Conservation (phyloP, 2,329 filamentous ascomycete species). For the Onygenales sp. region DNA sequence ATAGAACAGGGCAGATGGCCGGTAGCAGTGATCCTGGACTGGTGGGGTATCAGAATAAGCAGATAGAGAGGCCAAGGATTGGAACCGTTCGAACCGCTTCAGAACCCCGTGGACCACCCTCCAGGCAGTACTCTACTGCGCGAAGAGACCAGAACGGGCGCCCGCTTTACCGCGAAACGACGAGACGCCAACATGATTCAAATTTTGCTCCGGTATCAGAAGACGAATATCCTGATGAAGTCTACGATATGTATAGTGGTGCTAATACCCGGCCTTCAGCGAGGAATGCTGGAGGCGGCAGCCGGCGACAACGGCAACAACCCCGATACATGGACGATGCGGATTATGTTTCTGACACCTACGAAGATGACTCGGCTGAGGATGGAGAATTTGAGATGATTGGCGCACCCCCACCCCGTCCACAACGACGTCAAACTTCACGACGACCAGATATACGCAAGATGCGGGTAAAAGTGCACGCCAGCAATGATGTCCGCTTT, state of each 20-base stretch:
- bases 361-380: constrained; percentile 61
- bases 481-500: constrained; percentile 76
- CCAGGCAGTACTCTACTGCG: constrained; percentile 23
- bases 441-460: constrained; percentile 58
- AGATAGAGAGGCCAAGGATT: constrained; percentile 31
- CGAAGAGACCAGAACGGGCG: constrained; percentile 18
- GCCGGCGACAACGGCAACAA: constrained; percentile 35
- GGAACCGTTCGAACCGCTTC: constrained; percentile 43
- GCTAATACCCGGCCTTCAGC: constrained; percentile 24
- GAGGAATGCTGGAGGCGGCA: constrained; percentile 31
- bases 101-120: constrained; percentile 38
- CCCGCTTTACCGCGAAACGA: constrained; percentile 22
- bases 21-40: constrained; percentile 39
- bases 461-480: constrained; percentile 86
- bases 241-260: constrained; percentile 61
- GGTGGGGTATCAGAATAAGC: constrained; percentile 12
- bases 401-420: constrained; percentile 36
- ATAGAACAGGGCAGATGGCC: constrained; percentile 18
- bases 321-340: constrained; percentile 71
- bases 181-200: constrained; percentile 23
- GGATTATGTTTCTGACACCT: constrained; percentile 59
- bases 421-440: constrained; percentile 21
- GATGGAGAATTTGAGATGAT: constrained; percentile 76
- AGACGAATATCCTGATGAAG: constrained; percentile 34
- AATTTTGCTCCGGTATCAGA: constrained; percentile 18